Base-by-base conservation (phyloP, 441 rosid species). In the Erysimum cheiri region DNA sequence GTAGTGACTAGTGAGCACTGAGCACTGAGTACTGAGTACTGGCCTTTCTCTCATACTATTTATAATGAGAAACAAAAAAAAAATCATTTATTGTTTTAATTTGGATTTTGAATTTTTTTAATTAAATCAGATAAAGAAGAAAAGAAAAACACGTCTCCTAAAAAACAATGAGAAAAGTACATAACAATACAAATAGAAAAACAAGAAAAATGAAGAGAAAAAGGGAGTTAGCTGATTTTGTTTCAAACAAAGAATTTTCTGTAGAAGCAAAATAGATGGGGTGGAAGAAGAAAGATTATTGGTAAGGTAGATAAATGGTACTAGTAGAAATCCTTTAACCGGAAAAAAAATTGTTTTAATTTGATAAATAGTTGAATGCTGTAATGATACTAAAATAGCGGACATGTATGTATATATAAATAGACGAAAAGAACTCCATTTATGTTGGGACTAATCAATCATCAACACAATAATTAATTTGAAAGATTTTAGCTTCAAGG, bases 51-150 rank as follows among this genome's bases (percentile, higher is more conserved):
- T 33, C 52, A 8, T 10, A 28, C 22, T 32, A 62, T 71, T 53
- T 71, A 71, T 32, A 70, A 71, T 4, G 39, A 44, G 8, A 5
- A 0, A 3, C 26, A 10, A 22, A 19, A 11, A 29, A 31, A 7
- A 50, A 8, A 13, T 26, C 43, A 32, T 60, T 50, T 50, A 50
- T 47, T 40, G 2, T 17, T 40, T 39, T 19, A 28, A 31, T 48
- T 64, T 36, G 9, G 13, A 28, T 15, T 50, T 50, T 50, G 8
- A 50, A 50, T n/a, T n/a, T n/a, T n/a, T n/a, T n/a, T n/a, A 50
- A 2, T 24, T 24, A 24, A 11, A 1, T 1, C 24, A 24, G 24
- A 26, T 6, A 12, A 31, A 26, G 17, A 50, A 26, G 32, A 54
- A 36, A 58, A 1, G 7, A 58, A 10, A 57, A 58, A 58, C 46